Evolutionary conservation across 2,329 filamentous ascomycete species (phyloP), one percentile per base, ranked within the genome.

Genomic region (Arthrinium puccinioides): DNA sequence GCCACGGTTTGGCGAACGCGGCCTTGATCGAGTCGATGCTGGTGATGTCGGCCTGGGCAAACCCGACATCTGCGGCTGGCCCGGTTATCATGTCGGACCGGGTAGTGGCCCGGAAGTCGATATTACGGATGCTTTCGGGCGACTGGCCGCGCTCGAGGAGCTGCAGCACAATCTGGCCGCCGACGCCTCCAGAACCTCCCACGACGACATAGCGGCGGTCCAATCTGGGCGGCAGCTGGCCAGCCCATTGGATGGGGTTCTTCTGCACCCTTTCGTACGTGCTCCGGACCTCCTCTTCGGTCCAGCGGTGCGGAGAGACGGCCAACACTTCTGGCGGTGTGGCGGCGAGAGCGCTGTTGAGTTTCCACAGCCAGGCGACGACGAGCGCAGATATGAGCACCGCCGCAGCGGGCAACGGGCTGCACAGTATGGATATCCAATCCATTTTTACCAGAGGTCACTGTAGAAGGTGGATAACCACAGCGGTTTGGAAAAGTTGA

Each of bases 171-270:
- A 72, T 63, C 54, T 64, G 64, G 16, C 66, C 64, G 3, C 70
- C 69, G 10, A 72, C 67, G 11, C 50, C 37, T 66, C 65, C 66
- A n/a, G 64, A 68, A 10, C 66, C 67, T 11, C 67, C 66, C 5
- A 67, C 64, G 4, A 70, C 55, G 23, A 70, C 45, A 43, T 69
- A 70, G 20, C 64, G 58, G 29, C 67, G 59, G 10, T 63, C 54
- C 32, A 63, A 45, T 38, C 53, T 59, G 2, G 57, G 61, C 4
- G 67, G 67, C 14, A 69, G 44, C 25, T 58, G 54, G 21, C 56
- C 52, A 6, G 44, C 47, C 41, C 62, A 67, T 38, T 66, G 56
- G 15, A 66, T 48, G 1, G 63, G 63, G 4, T 53, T 44, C n/a
- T 53, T 49, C 37, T 59, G 48, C 14, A 66, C 37, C 24, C 51